These are phyloP conservation scores for Boletus tomentosulus DNA, from an alignment of 768 basidiomycete species.

Conservation along the genomic window DNA sequence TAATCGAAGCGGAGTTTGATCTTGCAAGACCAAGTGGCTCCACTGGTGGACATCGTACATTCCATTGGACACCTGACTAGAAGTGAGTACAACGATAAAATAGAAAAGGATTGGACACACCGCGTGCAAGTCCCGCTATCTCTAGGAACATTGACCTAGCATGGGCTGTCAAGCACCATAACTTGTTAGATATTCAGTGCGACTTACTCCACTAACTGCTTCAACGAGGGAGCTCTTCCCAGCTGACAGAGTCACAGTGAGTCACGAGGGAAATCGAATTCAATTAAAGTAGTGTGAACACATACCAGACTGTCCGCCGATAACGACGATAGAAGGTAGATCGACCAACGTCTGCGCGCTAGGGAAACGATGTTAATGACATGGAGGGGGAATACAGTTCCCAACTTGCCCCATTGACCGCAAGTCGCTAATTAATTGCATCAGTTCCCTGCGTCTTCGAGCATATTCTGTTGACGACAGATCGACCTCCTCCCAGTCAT, in stretches of 20 bases:
- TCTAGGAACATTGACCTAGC: constrained; percentile 55
- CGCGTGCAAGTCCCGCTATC: constrained; percentile 60
- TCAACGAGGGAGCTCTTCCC: constrained; percentile 61
- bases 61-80: constrained; percentile 48
- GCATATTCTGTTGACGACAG: constrained; percentile 39
- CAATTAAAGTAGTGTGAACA: neutral
- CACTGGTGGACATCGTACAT: constrained; percentile 42
- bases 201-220: constrained; percentile 49
- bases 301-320: constrained; percentile 54
- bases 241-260: constrained; percentile 30
- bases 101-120: constrained; percentile 23
- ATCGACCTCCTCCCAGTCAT: constrained; percentile 13
- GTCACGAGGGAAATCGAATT: neutral
- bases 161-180: neutral
- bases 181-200: neutral
- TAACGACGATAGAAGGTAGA: constrained; percentile 50
- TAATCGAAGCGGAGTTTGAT: constrained; percentile 40
- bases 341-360: constrained; percentile 40
- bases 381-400: neutral
- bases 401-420: constrained; percentile 36
- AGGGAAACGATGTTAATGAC: constrained; percentile 1
- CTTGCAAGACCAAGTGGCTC: constrained; percentile 39
- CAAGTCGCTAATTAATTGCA: constrained; percentile 38
- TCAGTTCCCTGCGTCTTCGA: constrained; percentile 34
- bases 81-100: neutral